Evolutionary conservation across 169 alveolate genomes (phyloP), one percentile per base, ranked within the genome.

Genomic region (Eimeria brunetti): DNA sequence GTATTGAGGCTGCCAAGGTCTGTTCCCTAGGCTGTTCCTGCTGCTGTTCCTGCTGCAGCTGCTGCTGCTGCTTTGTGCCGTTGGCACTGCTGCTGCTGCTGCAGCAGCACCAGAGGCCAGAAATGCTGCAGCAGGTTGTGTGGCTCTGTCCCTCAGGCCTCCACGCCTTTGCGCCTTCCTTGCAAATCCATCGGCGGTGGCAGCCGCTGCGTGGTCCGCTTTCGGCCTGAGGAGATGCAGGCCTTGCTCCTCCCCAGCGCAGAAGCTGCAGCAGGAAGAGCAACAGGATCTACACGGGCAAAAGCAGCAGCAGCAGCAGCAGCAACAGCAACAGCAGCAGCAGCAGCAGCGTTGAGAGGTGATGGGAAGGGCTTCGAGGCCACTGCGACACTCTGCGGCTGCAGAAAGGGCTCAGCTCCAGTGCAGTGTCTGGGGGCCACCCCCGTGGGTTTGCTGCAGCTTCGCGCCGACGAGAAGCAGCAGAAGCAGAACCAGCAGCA

Each of bases 331-430:
- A 36, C 30, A 75, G 85, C 89, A 49, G 89, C 44, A 18, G 67
- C 41, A 49, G 41, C 67, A 49, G 24, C 64, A 49, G 33, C 44
- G 11, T 8, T 49, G 14, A 49, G 44, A 24, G 75, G 53, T 12
- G 80, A 24, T 18, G 62, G 56, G 36, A 18, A 60, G 51, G 90
- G 5, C 33, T 8, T n/a, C 1, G 51, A 27, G 73, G 73, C 75
- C 36, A 24, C 27, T 30, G 92, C 62, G 24, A 85, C 92, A 22
- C 96, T 96, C 4, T 96, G 97, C 93, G 97, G 97, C 7, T 96
- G 97, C 67, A 67, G 95, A n/a, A 95, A 94, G 36, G 97, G 91
- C 53, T 73, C 53, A 53, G 53, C 75, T n/a, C 75, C 73, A 9
- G 49, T 56, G 51, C 73, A 83, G 30, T 83, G 90, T 20, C 22